Base-by-base conservation (phyloP, 1,139 yeast genomes). In the Candida sp. region DNA sequence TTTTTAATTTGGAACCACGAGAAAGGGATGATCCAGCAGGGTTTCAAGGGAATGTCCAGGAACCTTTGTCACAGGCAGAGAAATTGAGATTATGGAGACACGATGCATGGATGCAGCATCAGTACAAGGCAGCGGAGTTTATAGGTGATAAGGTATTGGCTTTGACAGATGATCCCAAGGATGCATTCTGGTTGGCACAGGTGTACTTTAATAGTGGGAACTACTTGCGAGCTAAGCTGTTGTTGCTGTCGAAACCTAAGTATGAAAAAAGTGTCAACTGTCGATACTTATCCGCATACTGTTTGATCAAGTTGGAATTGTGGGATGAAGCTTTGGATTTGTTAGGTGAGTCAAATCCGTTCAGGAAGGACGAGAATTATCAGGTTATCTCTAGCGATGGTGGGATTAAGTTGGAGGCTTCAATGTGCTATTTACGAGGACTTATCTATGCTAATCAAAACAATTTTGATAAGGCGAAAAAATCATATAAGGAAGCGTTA, bases 101-200 rank as follows among this genome's bases (percentile, higher is more conserved):
- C 50, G 97, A 90, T 60, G 96, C 99, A 0, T 66, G 87, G 46
- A 84, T 87, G 84, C 97, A 91, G 56, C 98, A 91, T 60, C 96
- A 91, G 50, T 87, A 87, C 61, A 77, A 77, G 39, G 88, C 98
- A 0, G 98, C 99, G 0, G 95, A 87, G 55, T 89, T 82, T 58
- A 79, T 95, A 30, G 99, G 97, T 9, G 97, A 93, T 66, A 93
- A 91, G 55, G 87, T 95, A 7, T 73, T 65, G 39, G 81, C 91
- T 0, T 67, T 91, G 46, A 86, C 91, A 1, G 77, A 80, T 49
- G 97, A 91, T 57, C 86, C 97, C 12, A 87, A 86, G 56, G 98
- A 93, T 62, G 97, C 97, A 11, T 91, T 90, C 61, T 91, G 98
- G 97, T 72, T 93, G 36, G 97, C 96, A 0, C 97, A 93, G 64